Percentiles rank a stretch among this genome's conserved stretches.
Conservation (phyloP, 2,329 filamentous ascomycete genomes). For the Xylariomycetidae sp. region DNA sequence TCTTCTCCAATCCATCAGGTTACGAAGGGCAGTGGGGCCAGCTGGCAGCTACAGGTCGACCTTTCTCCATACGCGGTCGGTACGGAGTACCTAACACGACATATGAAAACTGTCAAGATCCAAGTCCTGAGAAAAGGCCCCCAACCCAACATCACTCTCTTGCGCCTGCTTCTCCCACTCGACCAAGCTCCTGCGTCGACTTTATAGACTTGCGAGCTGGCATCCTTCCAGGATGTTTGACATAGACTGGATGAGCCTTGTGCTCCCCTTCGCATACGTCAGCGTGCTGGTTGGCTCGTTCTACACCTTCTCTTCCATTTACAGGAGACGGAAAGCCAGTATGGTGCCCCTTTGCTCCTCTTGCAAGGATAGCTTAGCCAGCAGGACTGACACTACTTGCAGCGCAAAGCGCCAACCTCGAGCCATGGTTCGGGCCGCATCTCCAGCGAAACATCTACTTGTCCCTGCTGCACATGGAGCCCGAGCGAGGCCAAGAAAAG, state of each 20-base stretch:
- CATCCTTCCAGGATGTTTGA: constrained; percentile 43
- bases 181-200: too few relatives aligned
- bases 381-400: constrained; percentile 5
- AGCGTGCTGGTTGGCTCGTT: constrained; percentile 81
- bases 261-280: constrained; percentile 85
- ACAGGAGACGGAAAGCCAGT: constrained; percentile 87
- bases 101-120: constrained; percentile 30
- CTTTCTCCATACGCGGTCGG: too few relatives aligned
- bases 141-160: too few relatives aligned
- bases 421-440: constrained; percentile 90
- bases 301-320: constrained; percentile 86
- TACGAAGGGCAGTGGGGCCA: too few relatives aligned
- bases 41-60: too few relatives aligned
- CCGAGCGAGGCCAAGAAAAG: constrained; percentile 59
- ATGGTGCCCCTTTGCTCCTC: constrained; percentile 28
- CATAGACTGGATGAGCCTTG: constrained; percentile 76
- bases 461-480: constrained; percentile 75
- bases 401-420: constrained; percentile 78
- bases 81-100: too few relatives aligned
- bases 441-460: constrained; percentile 92
- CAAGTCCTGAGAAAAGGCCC: too few relatives aligned
- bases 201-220: too few relatives aligned
- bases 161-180: too few relatives aligned
- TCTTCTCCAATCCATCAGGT: too few relatives aligned
- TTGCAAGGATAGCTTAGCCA: background rate